Conservation (phyloP, 371 early-diverging fungal species). For the Mortierella sp. region DNA sequence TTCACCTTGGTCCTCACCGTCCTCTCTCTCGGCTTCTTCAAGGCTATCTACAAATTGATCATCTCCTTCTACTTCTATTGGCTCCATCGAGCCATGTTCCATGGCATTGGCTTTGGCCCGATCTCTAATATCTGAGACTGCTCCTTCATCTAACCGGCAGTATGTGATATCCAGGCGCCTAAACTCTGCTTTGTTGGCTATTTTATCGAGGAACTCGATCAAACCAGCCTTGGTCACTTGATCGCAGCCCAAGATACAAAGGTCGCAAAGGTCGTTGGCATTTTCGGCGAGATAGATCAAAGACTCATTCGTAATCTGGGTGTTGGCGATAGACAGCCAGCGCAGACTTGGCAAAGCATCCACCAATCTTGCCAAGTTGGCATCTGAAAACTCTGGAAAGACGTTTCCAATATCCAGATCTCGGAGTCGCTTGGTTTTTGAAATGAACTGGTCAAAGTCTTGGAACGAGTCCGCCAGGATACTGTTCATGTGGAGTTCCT, state of each 20-base stretch:
- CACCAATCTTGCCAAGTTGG: conserved; percentile 30
- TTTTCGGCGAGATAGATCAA: conserved; percentile 34
- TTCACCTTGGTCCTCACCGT: conserved; percentile 18
- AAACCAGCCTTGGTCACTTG: conserved; percentile 47
- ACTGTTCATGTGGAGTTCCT: conserved; percentile 55
- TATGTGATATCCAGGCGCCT: conserved; percentile 45
- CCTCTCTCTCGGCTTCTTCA: conserved; percentile 36
- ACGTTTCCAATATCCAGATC: conserved; percentile 55
- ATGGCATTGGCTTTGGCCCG: conserved; percentile 23
- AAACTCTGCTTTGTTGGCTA: conserved; percentile 32
- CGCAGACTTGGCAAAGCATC: conserved; percentile 36
- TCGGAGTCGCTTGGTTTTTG: conserved; percentile 22
- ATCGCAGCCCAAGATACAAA: conserved; percentile 51
- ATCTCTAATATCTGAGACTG: conserved; percentile 42
- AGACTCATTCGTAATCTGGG: conserved; percentile 48
- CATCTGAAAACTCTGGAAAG: conserved; percentile 47
- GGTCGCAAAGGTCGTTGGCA: conserved; percentile 28
- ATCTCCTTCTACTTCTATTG: conserved; percentile 47
- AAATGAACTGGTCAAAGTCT: conserved; percentile 36
- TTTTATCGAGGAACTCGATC: conserved; percentile 40
- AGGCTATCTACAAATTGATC: conserved; percentile 52
- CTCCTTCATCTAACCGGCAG: conserved; percentile 36
- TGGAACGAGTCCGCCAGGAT: conserved; percentile 48
- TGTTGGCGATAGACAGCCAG: conserved; percentile 51
- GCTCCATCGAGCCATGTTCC: conserved; percentile 6